These are phyloP conservation scores for Hypsizygus ulmarius DNA, from an alignment of 1,284 basidiomycete species.

Conservation along the genomic window DNA sequence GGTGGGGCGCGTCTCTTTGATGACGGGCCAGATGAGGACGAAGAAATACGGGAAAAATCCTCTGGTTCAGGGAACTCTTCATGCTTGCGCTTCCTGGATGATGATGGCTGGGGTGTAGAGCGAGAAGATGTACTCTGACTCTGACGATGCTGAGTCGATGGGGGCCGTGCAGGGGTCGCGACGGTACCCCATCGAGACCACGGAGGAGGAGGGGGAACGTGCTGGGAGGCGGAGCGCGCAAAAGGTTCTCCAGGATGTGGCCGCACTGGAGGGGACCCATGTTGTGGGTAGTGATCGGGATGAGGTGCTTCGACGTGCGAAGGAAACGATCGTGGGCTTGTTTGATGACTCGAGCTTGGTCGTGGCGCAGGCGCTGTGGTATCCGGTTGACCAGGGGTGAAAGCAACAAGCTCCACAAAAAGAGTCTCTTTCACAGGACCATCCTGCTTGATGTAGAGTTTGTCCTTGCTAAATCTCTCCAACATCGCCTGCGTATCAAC, in stretches of 20 bases:
- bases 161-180: conserved; percentile 40
- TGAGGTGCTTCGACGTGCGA: conserved; percentile 18
- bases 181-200: conserved; percentile 61
- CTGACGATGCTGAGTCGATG: conserved; percentile 38
- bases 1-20: conserved; percentile 26
- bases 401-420: conserved; percentile 72
- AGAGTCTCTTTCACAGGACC: conserved; percentile 64
- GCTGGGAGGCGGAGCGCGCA: conserved; percentile 24
- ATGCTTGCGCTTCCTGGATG: conserved; percentile 31
- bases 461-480: conserved; percentile 66
- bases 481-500: conserved; percentile 72
- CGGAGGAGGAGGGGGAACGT: conserved; percentile 55
- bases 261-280: conserved; percentile 22
- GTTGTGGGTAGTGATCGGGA: conserved; percentile 19
- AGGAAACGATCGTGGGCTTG: conserved; percentile 14
- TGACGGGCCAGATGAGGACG: conserved; percentile 23
- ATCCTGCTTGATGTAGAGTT: conserved; percentile 64
- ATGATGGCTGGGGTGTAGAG: conserved; percentile 20
- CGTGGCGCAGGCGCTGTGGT: conserved; percentile 24
- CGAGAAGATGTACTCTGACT: conserved; percentile 17
- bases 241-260: conserved; percentile 22
- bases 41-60: conserved; percentile 20
- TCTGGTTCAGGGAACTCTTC: conserved; percentile 25
- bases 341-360: conserved; percentile 13
- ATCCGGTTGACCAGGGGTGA: conserved; percentile 43